These are phyloP conservation scores for Fusarium oxysporum DNA, from an alignment of 2,329 filamentous ascomycete species.

Conservation along the genomic window DNA sequence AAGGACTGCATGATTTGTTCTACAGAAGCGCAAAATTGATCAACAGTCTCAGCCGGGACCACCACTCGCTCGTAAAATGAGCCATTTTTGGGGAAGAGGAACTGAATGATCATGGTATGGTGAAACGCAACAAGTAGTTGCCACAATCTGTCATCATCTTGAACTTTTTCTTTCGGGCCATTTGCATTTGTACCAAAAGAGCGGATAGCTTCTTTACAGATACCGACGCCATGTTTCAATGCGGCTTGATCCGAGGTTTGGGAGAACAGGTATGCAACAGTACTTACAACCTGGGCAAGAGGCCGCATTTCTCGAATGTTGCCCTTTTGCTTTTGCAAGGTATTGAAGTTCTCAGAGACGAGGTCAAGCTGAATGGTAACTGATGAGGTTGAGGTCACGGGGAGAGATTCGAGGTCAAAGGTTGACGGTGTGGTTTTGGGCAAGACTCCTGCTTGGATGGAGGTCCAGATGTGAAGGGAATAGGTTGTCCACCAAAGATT, in stretches of 20 bases:
- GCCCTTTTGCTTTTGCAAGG: constrained; percentile 50
- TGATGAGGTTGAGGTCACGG: constrained; percentile 46
- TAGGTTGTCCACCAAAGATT: constrained; percentile 56
- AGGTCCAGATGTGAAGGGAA: constrained; percentile 54
- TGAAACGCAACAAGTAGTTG: constrained; percentile 49
- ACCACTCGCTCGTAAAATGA: constrained; percentile 33
- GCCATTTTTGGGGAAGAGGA: constrained; percentile 46
- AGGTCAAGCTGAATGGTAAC: constrained; percentile 50
- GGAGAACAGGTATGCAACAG: constrained; percentile 46
- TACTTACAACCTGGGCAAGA: constrained; percentile 49
- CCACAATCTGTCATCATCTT: constrained; percentile 39
- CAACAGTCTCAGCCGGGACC: constrained; percentile 41
- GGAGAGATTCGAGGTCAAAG: constrained; percentile 46
- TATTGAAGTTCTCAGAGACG: constrained; percentile 53
- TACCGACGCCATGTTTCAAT: constrained; percentile 36
- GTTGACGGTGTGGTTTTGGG: constrained; percentile 41
- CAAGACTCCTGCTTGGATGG: constrained; percentile 50
- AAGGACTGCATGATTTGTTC: constrained; percentile 48
- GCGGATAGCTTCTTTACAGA: constrained; percentile 47
- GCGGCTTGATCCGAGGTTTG: constrained; percentile 36
- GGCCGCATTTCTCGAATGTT: constrained; percentile 52
- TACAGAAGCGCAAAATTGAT: constrained; percentile 46
- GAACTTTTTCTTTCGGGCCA: constrained; percentile 8
- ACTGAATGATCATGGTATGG: constrained; percentile 50
- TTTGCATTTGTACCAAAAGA: constrained; percentile 43